Base-by-base conservation (phyloP, 805 yeast species). In the Ogataea corticis region DNA sequence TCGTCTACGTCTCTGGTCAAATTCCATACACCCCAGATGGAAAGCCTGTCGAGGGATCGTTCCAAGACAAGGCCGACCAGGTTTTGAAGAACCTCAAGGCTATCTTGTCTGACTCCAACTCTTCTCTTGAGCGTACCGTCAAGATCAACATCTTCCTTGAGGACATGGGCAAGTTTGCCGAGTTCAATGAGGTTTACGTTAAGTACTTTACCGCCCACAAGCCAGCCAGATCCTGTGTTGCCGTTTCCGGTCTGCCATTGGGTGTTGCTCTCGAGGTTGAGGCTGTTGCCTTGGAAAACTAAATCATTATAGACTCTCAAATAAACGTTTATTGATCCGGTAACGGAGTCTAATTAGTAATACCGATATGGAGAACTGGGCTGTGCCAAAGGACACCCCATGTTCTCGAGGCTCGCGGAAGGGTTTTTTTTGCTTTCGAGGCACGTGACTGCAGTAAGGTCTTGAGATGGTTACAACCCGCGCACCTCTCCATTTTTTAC, bases 161-260 rank as follows among this genome's bases (percentile, higher is more conserved):
- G 49, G 97, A 94, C 69, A 92, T 94, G 85, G 73, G 74, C 59
- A 79, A 85, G 65, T 94, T 94, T 63, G 88, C 79, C 50, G 85
- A 80, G 52, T 87, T 94, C 75, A 94, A 94, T 73, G 77, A 75
- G 55, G 96, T 87, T 42, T 94, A 94, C 71, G 82, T 80, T 48
- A 76, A 83, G 68, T 83, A 86, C 70, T 88, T 88, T 73, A 76
- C 65, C 61, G 17, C 25, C 32, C 92, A 85, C 72, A 85, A 85
- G 67, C 98, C 99, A 35, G 98, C 98, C 32, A 88, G 99, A 79
- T 87, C 97, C 2, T 94, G 97, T 76, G 96, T 94, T 58, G 97
- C 97, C 36, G 98, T 91, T 52, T 84, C 83, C 69, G 82, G 80
- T 52, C 82, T 94, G 58, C 99, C 99, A 50, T 79, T 94, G 67